phyloP scores from a whole-genome alignment of 2,329 filamentous ascomycete genomes.

The Fusarium tricinctum region DNA sequence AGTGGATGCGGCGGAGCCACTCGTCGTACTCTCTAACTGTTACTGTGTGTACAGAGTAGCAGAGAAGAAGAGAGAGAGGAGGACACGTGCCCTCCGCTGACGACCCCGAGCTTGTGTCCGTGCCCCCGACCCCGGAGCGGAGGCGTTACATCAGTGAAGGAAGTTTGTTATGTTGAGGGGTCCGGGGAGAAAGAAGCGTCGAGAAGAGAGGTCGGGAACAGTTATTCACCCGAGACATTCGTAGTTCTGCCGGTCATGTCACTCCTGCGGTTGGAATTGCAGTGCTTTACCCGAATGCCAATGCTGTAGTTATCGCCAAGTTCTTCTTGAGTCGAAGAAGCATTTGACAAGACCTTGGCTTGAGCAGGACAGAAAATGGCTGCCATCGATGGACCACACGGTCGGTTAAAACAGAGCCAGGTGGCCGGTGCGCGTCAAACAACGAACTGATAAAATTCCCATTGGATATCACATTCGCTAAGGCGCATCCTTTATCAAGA shows the following conservation, averaged over 20 bases:
- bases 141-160: slow-evolving; percentile 16
- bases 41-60: background rate
- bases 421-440: slow-evolving; percentile 17
- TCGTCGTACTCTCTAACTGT: slow-evolving; percentile 9
- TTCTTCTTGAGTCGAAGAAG: slow-evolving; percentile 30
- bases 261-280: slow-evolving; percentile 9
- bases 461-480: slow-evolving; percentile 1
- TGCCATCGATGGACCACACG: slow-evolving; percentile 6
- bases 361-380: slow-evolving; percentile 11
- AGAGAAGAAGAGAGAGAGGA: slow-evolving; percentile 6
- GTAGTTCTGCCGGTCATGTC: slow-evolving; percentile 14
- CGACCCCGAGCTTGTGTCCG: slow-evolving; percentile 4
- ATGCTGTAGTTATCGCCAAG: slow-evolving; percentile 20
- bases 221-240: background rate
- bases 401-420: slow-evolving; percentile 15
- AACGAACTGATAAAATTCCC: background rate
- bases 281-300: background rate
- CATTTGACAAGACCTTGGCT: slow-evolving; percentile 45
- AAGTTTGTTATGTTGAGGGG: slow-evolving; percentile 12
- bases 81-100: slow-evolving; percentile 43
- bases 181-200: background rate
- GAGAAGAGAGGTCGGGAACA: slow-evolving; percentile 1
- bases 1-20: slow-evolving; percentile 39
- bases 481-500: slow-evolving; percentile 1
- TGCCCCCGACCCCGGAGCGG: slow-evolving; percentile 29